Evolutionary conservation across 257 asterid species (phyloP).

Genomic region (Orobanche coerulescens): DNA sequence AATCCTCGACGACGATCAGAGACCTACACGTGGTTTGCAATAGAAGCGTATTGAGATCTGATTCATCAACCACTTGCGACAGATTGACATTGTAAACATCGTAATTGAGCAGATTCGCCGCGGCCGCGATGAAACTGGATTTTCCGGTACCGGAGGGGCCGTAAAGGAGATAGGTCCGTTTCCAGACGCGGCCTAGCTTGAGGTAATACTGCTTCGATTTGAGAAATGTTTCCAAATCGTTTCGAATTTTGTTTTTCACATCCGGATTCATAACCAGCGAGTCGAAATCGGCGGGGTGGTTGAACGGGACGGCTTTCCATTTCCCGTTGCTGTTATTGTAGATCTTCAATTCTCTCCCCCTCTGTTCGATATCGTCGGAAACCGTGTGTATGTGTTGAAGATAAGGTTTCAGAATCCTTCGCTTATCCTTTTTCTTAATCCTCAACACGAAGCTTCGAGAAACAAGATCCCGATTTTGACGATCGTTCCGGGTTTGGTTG

Average conservation of each 20-base stretch:
- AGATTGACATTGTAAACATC: conserved; percentile 52
- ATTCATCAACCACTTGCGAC: conserved; percentile 37
- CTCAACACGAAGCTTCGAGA: conserved; percentile 35
- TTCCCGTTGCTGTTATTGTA: conserved; percentile 29
- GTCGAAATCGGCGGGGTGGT: conserved; percentile 53
- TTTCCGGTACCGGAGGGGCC: conserved; percentile 78
- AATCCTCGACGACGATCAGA: conserved; percentile 52
- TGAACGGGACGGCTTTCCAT: conserved; percentile 48
- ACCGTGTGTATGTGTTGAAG: conserved; percentile 51
- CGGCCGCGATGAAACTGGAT: conserved; percentile 57
- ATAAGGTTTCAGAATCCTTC: conserved; percentile 53
- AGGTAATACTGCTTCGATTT: conserved; percentile 60
- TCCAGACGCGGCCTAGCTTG: conserved; percentile 62
- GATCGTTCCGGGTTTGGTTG: conserved; percentile 23
- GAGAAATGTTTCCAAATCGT: conserved; percentile 46
- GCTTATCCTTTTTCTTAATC: conserved; percentile 46
- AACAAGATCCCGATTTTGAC: conserved; percentile 21
- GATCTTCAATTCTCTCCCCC: conserved; percentile 34
- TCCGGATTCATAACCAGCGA: conserved; percentile 49
- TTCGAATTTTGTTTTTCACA: conserved; percentile 38
- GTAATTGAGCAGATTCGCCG: conserved; percentile 47
- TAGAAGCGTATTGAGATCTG: conserved; percentile 46
- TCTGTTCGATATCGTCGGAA: conserved; percentile 44
- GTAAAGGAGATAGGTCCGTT: conserved; percentile 55
- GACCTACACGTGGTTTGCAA: conserved; percentile 40